Conservation (phyloP, 169 alveolate species). For the Plasmodium reichenowi region DNA sequence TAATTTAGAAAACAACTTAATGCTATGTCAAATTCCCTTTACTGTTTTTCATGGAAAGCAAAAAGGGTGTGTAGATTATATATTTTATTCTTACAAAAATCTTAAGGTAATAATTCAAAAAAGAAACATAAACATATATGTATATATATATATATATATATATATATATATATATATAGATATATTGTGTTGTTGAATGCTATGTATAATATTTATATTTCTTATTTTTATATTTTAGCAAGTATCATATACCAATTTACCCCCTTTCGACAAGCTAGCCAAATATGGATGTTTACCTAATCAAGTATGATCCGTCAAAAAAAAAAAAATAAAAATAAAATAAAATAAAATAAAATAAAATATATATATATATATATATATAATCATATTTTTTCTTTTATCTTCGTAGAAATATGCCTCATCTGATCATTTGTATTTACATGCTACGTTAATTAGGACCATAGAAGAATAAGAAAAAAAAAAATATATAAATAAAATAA, state of each 20-base stretch:
- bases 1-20: constrained; percentile 29
- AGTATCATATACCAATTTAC: constrained; percentile 47
- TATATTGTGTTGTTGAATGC: too few species aligned
- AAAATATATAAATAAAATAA: neutral
- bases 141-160: too few species aligned
- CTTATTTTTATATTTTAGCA: constrained; percentile 15
- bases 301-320: constrained; percentile 22
- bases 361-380: neutral
- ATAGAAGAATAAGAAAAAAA: constrained; percentile 4
- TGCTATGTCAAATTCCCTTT: constrained; percentile 73
- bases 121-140: too few species aligned
- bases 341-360: neutral
- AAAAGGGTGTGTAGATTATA: constrained; percentile 89
- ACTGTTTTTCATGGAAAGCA: constrained; percentile 91
- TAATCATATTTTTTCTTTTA: constrained; percentile 2
- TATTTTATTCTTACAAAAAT: constrained; percentile 81
- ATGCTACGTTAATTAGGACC: constrained; percentile 64
- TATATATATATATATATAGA: too few species aligned
- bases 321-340: neutral
- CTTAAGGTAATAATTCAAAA: constrained; percentile 63
- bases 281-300: constrained; percentile 73
- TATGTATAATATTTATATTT: neutral
- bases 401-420: constrained; percentile 45
- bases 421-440: constrained; percentile 72
- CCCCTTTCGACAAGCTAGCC: constrained; percentile 37